phyloP scores from a whole-genome alignment of 768 basidiomycete species.

The Hypsizygus marmoreus region DNA sequence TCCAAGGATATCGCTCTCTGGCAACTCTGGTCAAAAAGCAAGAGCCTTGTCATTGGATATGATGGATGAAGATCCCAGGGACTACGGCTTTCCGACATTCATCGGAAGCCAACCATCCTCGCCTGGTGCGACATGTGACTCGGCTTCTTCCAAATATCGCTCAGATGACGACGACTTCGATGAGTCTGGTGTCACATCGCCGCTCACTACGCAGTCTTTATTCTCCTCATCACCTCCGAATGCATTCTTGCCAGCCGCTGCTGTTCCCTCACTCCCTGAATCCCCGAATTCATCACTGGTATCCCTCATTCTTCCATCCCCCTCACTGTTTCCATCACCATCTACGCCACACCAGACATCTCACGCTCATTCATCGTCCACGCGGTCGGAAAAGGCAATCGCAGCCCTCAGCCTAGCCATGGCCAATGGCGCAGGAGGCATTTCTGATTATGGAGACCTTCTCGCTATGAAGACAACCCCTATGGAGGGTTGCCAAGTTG shows the following conservation, averaged over 20 bases:
- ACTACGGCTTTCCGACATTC: slow-evolving; percentile 2
- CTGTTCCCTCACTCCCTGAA: slow-evolving; percentile 34
- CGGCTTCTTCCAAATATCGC: slow-evolving; percentile 28
- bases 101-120: slow-evolving; percentile 28
- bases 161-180: slow-evolving; percentile 38
- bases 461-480: slow-evolving; percentile 35
- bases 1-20: slow-evolving; percentile 19
- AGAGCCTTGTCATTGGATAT: slow-evolving; percentile 47
- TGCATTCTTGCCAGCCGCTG: slow-evolving; percentile 24
- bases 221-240: slow-evolving; percentile 8
- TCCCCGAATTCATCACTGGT: slow-evolving; percentile 42
- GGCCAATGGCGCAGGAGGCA: slow-evolving; percentile 63
- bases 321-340: slow-evolving; percentile 20
- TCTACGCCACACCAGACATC: slow-evolving; percentile 1
- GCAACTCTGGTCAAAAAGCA: slow-evolving; percentile 30
- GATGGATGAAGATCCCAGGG: slow-evolving; percentile 37
- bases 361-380: slow-evolving; percentile 31
- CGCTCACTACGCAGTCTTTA: not conserved
- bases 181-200: slow-evolving; percentile 13
- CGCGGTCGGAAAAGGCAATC: slow-evolving; percentile 59
- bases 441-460: slow-evolving; percentile 57
- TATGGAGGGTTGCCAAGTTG: slow-evolving; percentile 47
- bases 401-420: slow-evolving; percentile 60
- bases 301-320: slow-evolving; percentile 34
- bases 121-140: slow-evolving; percentile 26